Percentiles rank a stretch among this genome's conserved stretches.
These are phyloP conservation scores for Litsea cubeba DNA, from an alignment of 164 flowering plant species.

Conservation along the genomic window DNA sequence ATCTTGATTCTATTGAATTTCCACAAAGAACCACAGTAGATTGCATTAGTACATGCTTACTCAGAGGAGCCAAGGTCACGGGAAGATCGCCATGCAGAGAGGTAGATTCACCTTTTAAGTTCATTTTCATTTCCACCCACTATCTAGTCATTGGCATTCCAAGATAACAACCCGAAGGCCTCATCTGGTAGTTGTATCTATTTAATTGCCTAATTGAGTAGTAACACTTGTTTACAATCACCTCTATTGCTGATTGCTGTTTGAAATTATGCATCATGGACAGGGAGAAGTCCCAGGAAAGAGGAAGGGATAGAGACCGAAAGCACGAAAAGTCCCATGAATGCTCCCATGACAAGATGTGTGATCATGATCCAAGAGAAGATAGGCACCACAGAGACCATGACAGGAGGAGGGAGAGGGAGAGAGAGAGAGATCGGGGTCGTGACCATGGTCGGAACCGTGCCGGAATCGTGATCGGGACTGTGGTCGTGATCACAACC, in stretches of 20 bases:
- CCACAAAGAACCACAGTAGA: constrained; percentile 61
- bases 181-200: no score
- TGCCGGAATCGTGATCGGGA: constrained; percentile 44
- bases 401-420: constrained; percentile 61
- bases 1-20: no score
- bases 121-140: background rate
- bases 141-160: background rate
- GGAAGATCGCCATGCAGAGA: constrained; percentile 54
- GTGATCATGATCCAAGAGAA: constrained; percentile 70
- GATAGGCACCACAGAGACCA: constrained; percentile 84
- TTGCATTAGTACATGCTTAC: constrained; percentile 45
- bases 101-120: constrained; percentile 27
- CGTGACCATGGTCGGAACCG: constrained; percentile 51
- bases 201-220: no score
- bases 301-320: constrained; percentile 68
- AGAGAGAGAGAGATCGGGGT: constrained; percentile 48
- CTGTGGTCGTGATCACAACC: constrained; percentile 38
- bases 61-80: constrained; percentile 82
- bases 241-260: background rate
- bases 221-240: background rate
- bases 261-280: constrained; percentile 38
- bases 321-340: constrained; percentile 14
- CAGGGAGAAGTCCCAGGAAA: constrained; percentile 84
- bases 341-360: constrained; percentile 57
- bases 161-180: background rate